Evolutionary conservation across 768 basidiomycete species (phyloP).

Genomic region (Imleria badia): DNA sequence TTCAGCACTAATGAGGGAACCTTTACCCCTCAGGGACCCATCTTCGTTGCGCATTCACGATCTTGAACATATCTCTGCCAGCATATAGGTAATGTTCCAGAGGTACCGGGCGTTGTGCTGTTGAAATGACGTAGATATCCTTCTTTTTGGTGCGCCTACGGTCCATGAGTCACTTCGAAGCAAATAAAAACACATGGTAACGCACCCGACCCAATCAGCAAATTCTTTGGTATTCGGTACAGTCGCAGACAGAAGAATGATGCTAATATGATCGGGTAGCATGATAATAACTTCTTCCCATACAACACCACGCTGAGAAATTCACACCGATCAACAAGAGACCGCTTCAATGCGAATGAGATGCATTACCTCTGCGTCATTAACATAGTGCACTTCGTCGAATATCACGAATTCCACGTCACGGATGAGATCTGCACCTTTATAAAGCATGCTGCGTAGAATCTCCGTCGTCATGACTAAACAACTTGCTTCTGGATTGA

Average conservation of each 20-base stretch:
- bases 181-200: conserved; percentile 12
- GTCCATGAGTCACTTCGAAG: conserved; percentile 5
- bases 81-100: conserved; percentile 97
- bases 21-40: conserved; percentile 72
- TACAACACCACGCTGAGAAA: conserved; percentile 85
- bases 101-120: conserved; percentile 93
- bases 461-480: conserved; percentile 99
- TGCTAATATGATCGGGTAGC: conserved; percentile 98
- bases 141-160: conserved; percentile 96
- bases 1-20: neutral
- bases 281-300: conserved; percentile 99
- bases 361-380: conserved; percentile 85
- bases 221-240: conserved; percentile 98
- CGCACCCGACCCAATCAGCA: conserved; percentile 98
- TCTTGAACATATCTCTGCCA: conserved; percentile 89
- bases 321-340: conserved; percentile 14
- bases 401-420: conserved; percentile 99
- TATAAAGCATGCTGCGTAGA: conserved; percentile 96
- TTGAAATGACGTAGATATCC: conserved; percentile 98
- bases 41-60: conserved; percentile 78
- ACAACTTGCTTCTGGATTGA: conserved; percentile 96
- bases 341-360: conserved; percentile 1
- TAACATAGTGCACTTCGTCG: conserved; percentile 99
- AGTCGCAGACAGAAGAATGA: conserved; percentile 94
- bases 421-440: conserved; percentile 96